Percentiles rank a stretch among this genome's conserved stretches.
These are phyloP conservation scores for Buxus sempervirens DNA, from an alignment of 164 flowering plant genomes.

Conservation along the genomic window DNA sequence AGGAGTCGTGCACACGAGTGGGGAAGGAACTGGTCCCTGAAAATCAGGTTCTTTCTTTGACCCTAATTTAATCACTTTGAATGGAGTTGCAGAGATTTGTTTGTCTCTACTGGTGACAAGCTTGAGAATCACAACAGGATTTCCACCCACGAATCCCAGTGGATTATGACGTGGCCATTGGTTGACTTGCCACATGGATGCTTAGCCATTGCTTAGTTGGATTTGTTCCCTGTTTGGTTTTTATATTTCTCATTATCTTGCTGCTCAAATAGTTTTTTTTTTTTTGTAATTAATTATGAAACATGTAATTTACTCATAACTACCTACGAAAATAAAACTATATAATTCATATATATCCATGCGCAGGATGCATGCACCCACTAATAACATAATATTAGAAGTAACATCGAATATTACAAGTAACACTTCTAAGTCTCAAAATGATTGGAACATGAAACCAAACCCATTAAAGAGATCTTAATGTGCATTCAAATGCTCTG, in stretches of 20 bases:
- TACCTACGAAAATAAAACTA: too few relatives aligned
- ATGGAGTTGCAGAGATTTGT: neutral
- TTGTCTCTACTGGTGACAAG: slow-evolving; percentile 29
- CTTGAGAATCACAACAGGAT: slow-evolving; percentile 9
- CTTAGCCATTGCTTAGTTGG: slow-evolving; percentile 17
- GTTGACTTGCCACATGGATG: slow-evolving; percentile 14
- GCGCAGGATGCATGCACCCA: too few relatives aligned
- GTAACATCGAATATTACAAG: too few relatives aligned
- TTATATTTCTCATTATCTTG: neutral
- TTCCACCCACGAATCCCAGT: slow-evolving; percentile 23
- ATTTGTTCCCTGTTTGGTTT: neutral
- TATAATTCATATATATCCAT: too few relatives aligned
- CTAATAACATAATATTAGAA: too few relatives aligned
- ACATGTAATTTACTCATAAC: too few relatives aligned
- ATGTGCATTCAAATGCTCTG: too few relatives aligned
- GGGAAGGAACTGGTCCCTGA: slow-evolving; percentile 16
- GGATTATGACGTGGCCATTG: slow-evolving; percentile 16
- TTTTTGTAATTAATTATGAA: too few relatives aligned
- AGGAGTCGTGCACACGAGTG: slow-evolving; percentile 34
- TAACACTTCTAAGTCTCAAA: too few relatives aligned
- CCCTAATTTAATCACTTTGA: slow-evolving; percentile 8
- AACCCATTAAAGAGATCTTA: too few relatives aligned
- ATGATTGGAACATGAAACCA: too few relatives aligned
- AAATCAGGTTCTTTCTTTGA: slow-evolving; percentile 10
- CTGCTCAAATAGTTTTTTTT: too few relatives aligned